Percentiles rank a stretch among this genome's conserved stretches.
phyloP scores from a whole-genome alignment of 78 protist genomes.

The Anaeramoeba flamelloides region DNA sequence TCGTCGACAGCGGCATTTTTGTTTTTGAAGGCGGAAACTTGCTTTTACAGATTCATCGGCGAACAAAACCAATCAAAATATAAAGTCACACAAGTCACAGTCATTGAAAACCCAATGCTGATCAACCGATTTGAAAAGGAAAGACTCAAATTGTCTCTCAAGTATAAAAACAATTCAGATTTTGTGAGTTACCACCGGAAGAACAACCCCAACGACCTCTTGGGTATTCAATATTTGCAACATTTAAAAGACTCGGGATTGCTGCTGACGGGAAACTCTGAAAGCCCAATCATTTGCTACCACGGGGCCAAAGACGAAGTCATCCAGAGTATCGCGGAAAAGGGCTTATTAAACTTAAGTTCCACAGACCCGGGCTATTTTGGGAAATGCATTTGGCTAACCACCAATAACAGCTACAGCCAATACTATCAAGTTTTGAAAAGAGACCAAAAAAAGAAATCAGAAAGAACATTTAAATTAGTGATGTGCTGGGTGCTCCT shows the following conservation, averaged over 20 bases:
- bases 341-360: not conserved
- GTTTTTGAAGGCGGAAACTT: not conserved
- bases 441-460: not conserved
- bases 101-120: not conserved
- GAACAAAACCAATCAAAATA: not conserved
- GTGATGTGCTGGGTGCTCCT: not conserved
- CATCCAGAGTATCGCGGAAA: not conserved
- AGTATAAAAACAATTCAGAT: not conserved
- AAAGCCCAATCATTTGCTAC: not conserved
- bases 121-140: not conserved
- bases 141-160: not conserved
- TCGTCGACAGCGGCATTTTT: not conserved
- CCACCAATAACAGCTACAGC: not conserved
- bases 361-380: not conserved
- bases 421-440: not conserved
- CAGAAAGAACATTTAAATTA: not conserved
- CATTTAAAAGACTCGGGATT: not conserved
- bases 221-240: not conserved
- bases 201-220: not conserved
- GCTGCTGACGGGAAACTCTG: not conserved
- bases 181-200: not conserved
- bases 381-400: not conserved
- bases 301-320: not conserved
- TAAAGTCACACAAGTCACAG: not conserved
- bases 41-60: not conserved